Evolutionary conservation across 805 yeast genomes (phyloP).

Genomic region (Saccharomycopsis javanensis): DNA sequence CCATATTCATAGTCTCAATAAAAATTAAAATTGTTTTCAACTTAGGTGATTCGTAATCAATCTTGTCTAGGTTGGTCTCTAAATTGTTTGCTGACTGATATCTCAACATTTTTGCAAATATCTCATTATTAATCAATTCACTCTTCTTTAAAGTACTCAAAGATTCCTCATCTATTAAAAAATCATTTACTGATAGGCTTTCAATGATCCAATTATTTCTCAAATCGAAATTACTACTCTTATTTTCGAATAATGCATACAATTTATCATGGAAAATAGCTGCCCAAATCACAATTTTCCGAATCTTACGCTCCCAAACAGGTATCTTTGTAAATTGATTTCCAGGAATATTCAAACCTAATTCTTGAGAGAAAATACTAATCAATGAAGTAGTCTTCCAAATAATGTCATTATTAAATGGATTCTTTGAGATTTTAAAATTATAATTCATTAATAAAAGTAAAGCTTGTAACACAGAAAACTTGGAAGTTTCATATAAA

Average conservation of each 20-base stretch:
- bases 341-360: constrained; percentile 23
- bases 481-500: constrained; percentile 24
- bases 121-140: constrained; percentile 19
- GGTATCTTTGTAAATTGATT: constrained; percentile 24
- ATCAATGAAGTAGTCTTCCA: constrained; percentile 23
- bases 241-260: constrained; percentile 23
- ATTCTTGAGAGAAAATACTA: constrained; percentile 23
- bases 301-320: constrained; percentile 24
- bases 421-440: constrained; percentile 7
- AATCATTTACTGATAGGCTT: constrained; percentile 20
- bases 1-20: constrained; percentile 23
- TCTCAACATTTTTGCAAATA: constrained; percentile 19
- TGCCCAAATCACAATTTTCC: constrained; percentile 24
- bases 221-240: constrained; percentile 21
- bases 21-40: constrained; percentile 20
- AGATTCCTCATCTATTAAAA: constrained; percentile 20
- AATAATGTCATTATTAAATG: constrained; percentile 8
- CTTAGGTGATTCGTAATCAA: constrained; percentile 1
- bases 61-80: constrained; percentile 10
- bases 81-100: constrained; percentile 12
- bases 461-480: constrained; percentile 33
- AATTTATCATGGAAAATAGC: constrained; percentile 24
- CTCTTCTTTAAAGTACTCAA: constrained; percentile 9
- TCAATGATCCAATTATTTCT: constrained; percentile 24
- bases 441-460: constrained; percentile 27